Percentiles rank a stretch among this genome's conserved stretches.
These are phyloP conservation scores for Pontederia crassipes DNA, from an alignment of 176 grass and related monocot species.

Conservation along the genomic window DNA sequence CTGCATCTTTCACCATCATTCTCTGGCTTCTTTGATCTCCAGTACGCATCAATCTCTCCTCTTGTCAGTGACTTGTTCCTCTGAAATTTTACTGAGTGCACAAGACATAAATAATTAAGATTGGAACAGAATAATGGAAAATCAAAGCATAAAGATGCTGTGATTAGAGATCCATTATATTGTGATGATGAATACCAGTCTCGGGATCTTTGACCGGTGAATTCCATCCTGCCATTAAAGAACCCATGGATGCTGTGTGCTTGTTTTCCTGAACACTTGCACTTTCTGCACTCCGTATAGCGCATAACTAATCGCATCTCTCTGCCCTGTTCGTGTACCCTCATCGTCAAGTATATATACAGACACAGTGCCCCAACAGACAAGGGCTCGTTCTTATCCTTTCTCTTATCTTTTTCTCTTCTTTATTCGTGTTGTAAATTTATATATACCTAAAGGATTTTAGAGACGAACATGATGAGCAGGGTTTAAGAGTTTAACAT, in stretches of 20 bases:
- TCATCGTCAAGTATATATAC: no score
- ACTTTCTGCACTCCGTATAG: no score
- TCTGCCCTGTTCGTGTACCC: no score
- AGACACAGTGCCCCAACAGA: no score
- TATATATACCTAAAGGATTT: no score
- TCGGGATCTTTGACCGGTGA: slow-evolving; percentile 13
- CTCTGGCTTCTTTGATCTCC: slow-evolving; percentile 19
- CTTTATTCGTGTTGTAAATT: no score
- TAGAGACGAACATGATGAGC: no score
- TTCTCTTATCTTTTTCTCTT: no score
- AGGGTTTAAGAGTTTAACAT: no score
- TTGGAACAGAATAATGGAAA: not conserved
- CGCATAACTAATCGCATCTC: no score
- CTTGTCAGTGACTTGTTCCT: slow-evolving; percentile 24
- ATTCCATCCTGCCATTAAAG: slow-evolving; percentile 25
- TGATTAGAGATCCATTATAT: not conserved
- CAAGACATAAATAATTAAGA: not conserved
- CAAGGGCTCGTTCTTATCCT: no score
- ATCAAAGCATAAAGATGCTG: not conserved
- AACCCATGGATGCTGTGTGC: slow-evolving; percentile 10
- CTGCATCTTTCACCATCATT: not conserved
- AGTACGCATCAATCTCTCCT: slow-evolving; percentile 20
- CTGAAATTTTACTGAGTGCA: not conserved
- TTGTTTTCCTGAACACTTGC: no score
- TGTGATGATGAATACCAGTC: slow-evolving; percentile 6